These are phyloP conservation scores for Talaromyces sp. DNA, from an alignment of 2,329 filamentous ascomycete genomes.

Conservation along the genomic window DNA sequence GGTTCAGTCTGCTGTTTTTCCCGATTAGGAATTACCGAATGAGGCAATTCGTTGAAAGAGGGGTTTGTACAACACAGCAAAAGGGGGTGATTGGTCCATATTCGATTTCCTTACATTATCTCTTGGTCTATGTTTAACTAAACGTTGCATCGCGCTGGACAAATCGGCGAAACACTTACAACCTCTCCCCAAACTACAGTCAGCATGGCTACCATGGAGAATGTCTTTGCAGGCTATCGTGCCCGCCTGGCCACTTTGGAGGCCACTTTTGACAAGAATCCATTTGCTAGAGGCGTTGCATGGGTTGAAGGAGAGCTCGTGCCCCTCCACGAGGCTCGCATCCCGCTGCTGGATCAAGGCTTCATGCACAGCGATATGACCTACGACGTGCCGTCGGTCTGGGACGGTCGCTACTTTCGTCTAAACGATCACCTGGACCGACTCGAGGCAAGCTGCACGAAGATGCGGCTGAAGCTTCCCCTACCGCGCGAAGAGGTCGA, in stretches of 20 bases:
- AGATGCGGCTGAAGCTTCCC: conserved; percentile 43
- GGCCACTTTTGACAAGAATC: conserved; percentile 26
- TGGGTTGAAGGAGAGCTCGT: conserved; percentile 43
- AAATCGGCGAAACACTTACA: not conserved
- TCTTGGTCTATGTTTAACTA: not conserved
- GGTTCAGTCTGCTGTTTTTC: not conserved
- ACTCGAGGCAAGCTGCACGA: conserved; percentile 40
- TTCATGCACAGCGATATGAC: conserved; percentile 51
- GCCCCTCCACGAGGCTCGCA: conserved; percentile 44
- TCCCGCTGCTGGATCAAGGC: conserved; percentile 48
- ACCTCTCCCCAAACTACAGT: too few species aligned
- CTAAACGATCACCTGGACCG: conserved; percentile 47
- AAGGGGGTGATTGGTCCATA: too few species aligned
- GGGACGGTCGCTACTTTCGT: conserved; percentile 50
- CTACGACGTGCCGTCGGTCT: conserved; percentile 49
- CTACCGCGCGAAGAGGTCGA: conserved; percentile 37
- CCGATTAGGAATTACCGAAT: not conserved
- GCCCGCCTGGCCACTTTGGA: conserved; percentile 27
- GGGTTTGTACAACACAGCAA: not conserved
- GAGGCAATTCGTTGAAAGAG: not conserved
- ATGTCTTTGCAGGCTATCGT: conserved; percentile 37
- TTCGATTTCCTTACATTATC: not conserved
- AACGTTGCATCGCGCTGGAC: not conserved
- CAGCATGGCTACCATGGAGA: conserved; percentile 43
- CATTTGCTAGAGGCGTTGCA: conserved; percentile 42